Conservation (phyloP, 352 stramenopile genomes). For the Peronospora destructor region DNA sequence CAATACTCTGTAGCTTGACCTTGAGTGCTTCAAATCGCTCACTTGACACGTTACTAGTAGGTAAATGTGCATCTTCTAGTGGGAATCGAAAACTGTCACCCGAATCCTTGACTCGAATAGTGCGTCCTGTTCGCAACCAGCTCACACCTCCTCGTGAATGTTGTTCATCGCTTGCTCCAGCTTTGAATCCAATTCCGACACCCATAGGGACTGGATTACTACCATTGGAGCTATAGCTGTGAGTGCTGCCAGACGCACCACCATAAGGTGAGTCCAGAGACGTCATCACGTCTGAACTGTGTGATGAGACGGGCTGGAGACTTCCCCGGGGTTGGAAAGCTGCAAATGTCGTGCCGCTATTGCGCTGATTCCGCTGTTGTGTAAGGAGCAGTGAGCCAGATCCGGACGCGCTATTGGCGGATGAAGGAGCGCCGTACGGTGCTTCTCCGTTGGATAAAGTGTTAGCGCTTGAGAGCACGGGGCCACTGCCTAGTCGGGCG, state of each 20-base stretch:
- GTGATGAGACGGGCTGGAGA: slow-evolving; percentile 17
- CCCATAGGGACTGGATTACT: slow-evolving; percentile 24
- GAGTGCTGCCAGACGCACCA: slow-evolving; percentile 24
- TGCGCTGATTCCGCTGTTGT: slow-evolving; percentile 26
- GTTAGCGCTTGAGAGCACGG: slow-evolving; percentile 13
- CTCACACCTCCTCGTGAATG: slow-evolving; percentile 38
- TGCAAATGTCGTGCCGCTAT: slow-evolving; percentile 32
- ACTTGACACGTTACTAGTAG: slow-evolving; percentile 29
- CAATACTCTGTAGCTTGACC: slow-evolving; percentile 27
- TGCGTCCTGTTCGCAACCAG: slow-evolving; percentile 64
- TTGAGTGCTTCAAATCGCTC: slow-evolving; percentile 31
- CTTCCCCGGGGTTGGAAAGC: slow-evolving; percentile 30
- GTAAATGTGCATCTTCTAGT: slow-evolving; percentile 53
- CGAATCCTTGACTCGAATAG: slow-evolving; percentile 68
- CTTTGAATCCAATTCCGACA: slow-evolving; percentile 20
- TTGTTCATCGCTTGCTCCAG: slow-evolving; percentile 25
- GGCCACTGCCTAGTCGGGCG: slow-evolving; percentile 19
- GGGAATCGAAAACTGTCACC: slow-evolving; percentile 68
- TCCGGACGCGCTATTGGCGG: slow-evolving; percentile 11
- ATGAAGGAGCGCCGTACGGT: slow-evolving; percentile 11
- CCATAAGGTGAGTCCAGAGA: slow-evolving; percentile 19
- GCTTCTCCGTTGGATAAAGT: slow-evolving; percentile 18
- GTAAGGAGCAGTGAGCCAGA: slow-evolving; percentile 8
- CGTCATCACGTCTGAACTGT: slow-evolving; percentile 11
- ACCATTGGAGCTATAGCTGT: slow-evolving; percentile 23